Base-by-base conservation (phyloP, 345 rosid genomes). In the Noccaea caerulescens region DNA sequence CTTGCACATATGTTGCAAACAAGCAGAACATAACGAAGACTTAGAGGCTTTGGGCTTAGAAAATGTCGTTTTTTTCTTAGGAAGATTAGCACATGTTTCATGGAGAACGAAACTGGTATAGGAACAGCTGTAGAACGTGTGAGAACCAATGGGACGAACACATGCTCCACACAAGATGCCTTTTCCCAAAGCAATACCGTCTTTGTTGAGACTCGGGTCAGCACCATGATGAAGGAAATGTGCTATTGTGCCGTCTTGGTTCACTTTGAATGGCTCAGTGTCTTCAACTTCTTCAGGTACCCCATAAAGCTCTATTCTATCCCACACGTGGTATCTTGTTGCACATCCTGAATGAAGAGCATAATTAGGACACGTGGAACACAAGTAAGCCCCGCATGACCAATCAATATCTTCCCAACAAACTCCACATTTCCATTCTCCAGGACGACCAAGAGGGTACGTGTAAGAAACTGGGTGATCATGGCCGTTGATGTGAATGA, bases 351-450 rank as follows among this genome's bases (percentile, higher is more conserved):
- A 34, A 14, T 69, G 72, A 34, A 57, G 0, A 6, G 11, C 11
- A 57, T 57, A 69, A 2, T 1, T 4, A 25, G 73, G 32, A 58
- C 58, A 50, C 0, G 8, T 0, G 0, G 58, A 20, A 23, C 73
- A 69, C 2, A 30, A 36, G 23, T 45, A 69, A 4, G 66, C 73
- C 20, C 66, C 73, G 10, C 5, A 58, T 46, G 73, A 69, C 66
- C 73, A 34, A 12, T 69, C 58, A 23, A 69, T 37, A 5, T 9
- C 58, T 8, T 69, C 58, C 38, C 0, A 47, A 58, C 73, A 69
- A 49, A 63, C 8, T 27, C 4, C 30, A 27, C 30, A 27, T 2
- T 0, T 27, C 30, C 30, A 27, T 27, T 27, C 30, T 27, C 30
- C 30, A 27, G 27, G 27, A 23, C 30, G 30, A 27, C 30, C 30